Conservation (phyloP, 345 rosid genomes). For the Eucalyptus viminalis region DNA sequence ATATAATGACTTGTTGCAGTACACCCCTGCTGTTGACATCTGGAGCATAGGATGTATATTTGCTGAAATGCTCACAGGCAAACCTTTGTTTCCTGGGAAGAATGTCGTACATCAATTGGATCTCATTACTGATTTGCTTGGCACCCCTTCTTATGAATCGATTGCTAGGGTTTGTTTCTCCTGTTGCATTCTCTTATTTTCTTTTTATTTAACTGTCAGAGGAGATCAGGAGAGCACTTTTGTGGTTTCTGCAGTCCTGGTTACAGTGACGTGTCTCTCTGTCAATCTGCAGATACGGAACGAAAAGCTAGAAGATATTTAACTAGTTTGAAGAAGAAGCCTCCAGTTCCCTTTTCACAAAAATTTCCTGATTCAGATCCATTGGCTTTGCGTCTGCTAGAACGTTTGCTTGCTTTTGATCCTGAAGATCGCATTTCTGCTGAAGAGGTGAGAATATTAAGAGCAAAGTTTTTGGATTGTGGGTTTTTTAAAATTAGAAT, state of each 20-base stretch:
- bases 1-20: slow-evolving; percentile 35
- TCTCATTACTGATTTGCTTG: slow-evolving; percentile 91
- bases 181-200: background rate
- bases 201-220: background rate
- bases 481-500: background rate
- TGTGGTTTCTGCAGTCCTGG: slow-evolving; percentile 3
- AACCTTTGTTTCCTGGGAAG: slow-evolving; percentile 94
- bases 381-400: slow-evolving; percentile 62
- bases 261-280: slow-evolving; percentile 42
- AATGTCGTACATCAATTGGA: slow-evolving; percentile 90
- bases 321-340: slow-evolving; percentile 68
- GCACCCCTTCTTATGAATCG: slow-evolving; percentile 72
- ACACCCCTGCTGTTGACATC: slow-evolving; percentile 96
- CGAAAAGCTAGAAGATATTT: slow-evolving; percentile 88
- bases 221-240: background rate
- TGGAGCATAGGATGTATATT: slow-evolving; percentile 99
- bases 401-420: slow-evolving; percentile 87
- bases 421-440: slow-evolving; percentile 94
- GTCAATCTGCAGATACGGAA: slow-evolving; percentile 61
- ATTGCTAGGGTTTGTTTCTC: slow-evolving; percentile 64
- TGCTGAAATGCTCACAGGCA: slow-evolving; percentile 86
- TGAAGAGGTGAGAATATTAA: slow-evolving; percentile 52
- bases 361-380: slow-evolving; percentile 64
- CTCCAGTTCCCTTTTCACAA: slow-evolving; percentile 40
- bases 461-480: background rate